Percentiles rank a stretch among this genome's conserved stretches.
Conservation (phyloP, 805 yeast species). For the Pichia nakasei region DNA sequence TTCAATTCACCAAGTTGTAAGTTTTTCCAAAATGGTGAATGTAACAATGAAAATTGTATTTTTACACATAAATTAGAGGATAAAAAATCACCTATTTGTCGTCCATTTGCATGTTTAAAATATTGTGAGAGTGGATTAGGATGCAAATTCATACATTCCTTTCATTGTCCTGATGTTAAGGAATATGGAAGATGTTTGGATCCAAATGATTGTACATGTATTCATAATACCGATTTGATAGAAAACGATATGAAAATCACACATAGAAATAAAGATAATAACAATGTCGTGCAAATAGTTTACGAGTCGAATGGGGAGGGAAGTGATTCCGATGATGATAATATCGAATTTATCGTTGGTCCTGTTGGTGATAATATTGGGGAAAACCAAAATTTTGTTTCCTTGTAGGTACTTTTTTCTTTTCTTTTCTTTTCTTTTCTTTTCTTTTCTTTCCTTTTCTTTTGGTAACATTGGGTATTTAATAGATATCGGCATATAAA, state of each 20-base stretch:
- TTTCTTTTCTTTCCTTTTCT: no score
- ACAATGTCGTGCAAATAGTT: constrained; percentile 13
- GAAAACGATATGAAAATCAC: background rate
- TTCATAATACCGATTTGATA: constrained; percentile 30
- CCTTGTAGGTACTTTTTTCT: background rate
- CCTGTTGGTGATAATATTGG: constrained; percentile 7
- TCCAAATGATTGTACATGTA: constrained; percentile 42
- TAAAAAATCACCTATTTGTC: constrained; percentile 37
- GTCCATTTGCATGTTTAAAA: constrained; percentile 61
- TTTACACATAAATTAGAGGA: constrained; percentile 41
- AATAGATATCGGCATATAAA: background rate
- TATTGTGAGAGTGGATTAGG: constrained; percentile 53
- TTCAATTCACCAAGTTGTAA: constrained; percentile 54
- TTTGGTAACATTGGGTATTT: background rate
- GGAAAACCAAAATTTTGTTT: background rate
- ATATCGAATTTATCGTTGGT: constrained; percentile 11
- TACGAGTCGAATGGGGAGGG: constrained; percentile 2
- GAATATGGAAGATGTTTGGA: constrained; percentile 51
- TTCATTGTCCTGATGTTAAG: constrained; percentile 65
- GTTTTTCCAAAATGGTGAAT: constrained; percentile 38
- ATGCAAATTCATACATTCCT: constrained; percentile 50
- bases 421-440: no score
- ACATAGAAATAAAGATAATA: constrained; percentile 25
- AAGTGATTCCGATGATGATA: constrained; percentile 9
- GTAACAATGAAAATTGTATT: constrained; percentile 41